Evolutionary conservation across 164 flowering plant species (phyloP), one percentile per base, ranked within the genome.

Genomic region (Buxus sempervirens): DNA sequence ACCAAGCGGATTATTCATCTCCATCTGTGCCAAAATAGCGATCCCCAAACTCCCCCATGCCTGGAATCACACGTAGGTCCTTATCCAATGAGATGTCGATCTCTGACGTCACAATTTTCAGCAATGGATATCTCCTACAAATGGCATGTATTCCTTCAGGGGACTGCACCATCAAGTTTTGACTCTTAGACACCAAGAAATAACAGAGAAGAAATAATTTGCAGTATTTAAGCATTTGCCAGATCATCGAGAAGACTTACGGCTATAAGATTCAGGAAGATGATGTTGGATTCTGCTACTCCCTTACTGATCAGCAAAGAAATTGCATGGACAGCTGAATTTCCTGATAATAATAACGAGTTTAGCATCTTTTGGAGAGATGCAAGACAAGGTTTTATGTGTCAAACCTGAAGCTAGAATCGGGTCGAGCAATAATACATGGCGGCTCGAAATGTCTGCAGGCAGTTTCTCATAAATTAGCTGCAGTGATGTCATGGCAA

Each of bases 11-110:
- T n/a, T n/a, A n/a, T n/a, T n/a, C n/a, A n/a, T n/a, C n/a, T n/a
- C n/a, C n/a, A n/a, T 74, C 74, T 24, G 94, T 87, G 65, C 95
- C 88, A 77, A 89, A 89, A 66, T 91, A 91, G 0, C 95, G 89
- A 73, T 91, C 95, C 19, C 86, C 91, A 49, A 91, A 91, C 75
- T 88, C 87, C 12, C 97, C 97, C 91, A 91, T 86, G 32, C 97
- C 97, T n/a, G 97, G 95, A 54, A 91, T 76, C 25, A 87, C 93
- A 9, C 71, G 74, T 9, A 76, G 68, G 6, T 83, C 78, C 62
- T 83, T 75, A 73, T 86, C 76, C 27, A 89, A 66, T 16, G 80
- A 67, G 5, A 55, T 57, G 54, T 91, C 97, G 27, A 91, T 86
- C 86, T 89, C 97, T 6, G 95, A 89, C 16, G 97, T 91, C 72